Conservation (phyloP, 1,284 basidiomycete genomes). For the Rugosomyces carneus region DNA sequence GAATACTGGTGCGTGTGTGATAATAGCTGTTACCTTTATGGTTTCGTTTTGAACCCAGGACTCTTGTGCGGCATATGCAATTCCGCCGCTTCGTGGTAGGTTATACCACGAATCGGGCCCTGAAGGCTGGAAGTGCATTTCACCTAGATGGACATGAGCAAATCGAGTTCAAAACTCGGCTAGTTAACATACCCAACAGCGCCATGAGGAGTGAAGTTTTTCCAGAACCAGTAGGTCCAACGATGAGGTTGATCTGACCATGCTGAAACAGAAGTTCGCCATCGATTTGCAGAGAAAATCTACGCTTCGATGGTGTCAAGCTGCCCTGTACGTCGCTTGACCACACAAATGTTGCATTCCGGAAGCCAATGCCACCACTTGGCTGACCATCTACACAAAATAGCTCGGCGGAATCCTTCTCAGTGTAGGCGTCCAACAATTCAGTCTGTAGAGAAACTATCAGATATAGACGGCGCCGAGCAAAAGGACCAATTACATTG, state of each 20-base stretch:
- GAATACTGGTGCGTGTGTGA: constrained; percentile 1
- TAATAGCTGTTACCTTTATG: constrained; percentile 23
- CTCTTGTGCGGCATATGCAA: constrained; percentile 76
- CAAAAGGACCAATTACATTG: constrained; percentile 16
- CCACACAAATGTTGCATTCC: constrained; percentile 40
- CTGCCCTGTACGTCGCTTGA: constrained; percentile 27
- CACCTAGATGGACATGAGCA: constrained; percentile 23
- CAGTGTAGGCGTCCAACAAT: constrained; percentile 41
- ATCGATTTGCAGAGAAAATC: constrained; percentile 44
- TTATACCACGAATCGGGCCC: constrained; percentile 58
- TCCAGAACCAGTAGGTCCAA: constrained; percentile 52
- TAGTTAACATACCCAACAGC: constrained; percentile 33
- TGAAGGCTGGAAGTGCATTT: constrained; percentile 60
- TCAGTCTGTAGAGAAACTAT: constrained; percentile 34
- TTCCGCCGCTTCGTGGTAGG: constrained; percentile 57
- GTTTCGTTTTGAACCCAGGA: constrained; percentile 66
- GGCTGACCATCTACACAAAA: constrained; percentile 1
- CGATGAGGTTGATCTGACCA: constrained; percentile 56
- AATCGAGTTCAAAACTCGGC: not conserved
- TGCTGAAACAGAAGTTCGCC: constrained; percentile 51
- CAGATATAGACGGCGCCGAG: not conserved
- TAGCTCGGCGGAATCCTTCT: constrained; percentile 22
- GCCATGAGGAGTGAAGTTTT: constrained; percentile 53
- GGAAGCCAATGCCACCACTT: constrained; percentile 32
- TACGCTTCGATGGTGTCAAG: constrained; percentile 27